phyloP scores from a whole-genome alignment of 331 rosid species.

The Acacia pycnantha region DNA sequence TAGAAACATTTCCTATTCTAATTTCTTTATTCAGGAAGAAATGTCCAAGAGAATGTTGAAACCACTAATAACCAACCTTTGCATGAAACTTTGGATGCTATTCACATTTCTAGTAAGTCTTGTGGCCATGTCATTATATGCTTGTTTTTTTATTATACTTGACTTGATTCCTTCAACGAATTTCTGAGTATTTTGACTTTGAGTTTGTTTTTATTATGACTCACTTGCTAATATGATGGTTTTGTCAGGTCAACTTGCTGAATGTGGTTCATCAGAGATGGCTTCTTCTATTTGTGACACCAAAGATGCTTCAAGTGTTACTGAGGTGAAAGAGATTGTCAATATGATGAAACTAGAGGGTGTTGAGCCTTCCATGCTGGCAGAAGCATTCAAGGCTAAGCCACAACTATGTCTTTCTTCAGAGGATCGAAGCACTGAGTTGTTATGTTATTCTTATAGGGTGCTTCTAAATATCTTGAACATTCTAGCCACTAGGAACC shows the following conservation, averaged over 20 bases:
- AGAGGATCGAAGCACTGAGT: background rate
- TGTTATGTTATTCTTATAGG: background rate
- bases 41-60: background rate
- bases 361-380: background rate
- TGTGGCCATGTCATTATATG: background rate
- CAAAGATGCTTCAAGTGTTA: background rate
- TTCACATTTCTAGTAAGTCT: background rate
- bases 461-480: background rate
- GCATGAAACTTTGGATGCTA: background rate
- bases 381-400: background rate
- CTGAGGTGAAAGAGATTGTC: background rate
- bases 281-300: background rate
- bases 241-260: background rate
- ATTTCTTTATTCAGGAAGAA: background rate
- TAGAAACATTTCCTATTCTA: background rate
- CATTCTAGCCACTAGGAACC: background rate
- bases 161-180: background rate
- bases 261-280: background rate
- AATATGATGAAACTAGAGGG: background rate
- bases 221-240: background rate
- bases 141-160: background rate
- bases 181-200: background rate
- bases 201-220: background rate
- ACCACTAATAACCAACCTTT: background rate
- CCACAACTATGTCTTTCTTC: background rate